A percentile compares a stretch with the other conserved stretches of the same genome.
Conservation (phyloP, 1,284 basidiomycete species). For the Leccinum angustisporum region DNA sequence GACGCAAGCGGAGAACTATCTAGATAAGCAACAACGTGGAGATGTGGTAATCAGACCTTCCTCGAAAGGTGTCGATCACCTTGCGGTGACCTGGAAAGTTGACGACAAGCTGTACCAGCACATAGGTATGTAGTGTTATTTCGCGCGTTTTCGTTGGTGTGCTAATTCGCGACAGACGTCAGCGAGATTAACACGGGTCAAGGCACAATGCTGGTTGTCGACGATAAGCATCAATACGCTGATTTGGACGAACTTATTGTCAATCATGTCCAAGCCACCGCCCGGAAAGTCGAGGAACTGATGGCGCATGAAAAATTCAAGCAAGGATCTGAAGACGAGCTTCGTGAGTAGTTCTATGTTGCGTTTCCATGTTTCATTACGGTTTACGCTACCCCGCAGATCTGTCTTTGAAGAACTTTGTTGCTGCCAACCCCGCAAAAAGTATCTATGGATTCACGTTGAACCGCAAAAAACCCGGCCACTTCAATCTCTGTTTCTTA, state of each 20-base stretch:
- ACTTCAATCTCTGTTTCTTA: constrained; percentile 93
- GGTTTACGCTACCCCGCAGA: constrained; percentile 46
- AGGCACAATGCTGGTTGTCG: constrained; percentile 76
- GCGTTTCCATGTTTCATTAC: neutral
- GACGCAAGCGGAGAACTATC: constrained; percentile 84
- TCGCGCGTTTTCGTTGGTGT: neutral
- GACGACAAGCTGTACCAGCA: constrained; percentile 97
- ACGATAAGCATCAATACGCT: constrained; percentile 81
- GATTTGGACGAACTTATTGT: constrained; percentile 98
- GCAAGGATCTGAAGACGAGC: constrained; percentile 81
- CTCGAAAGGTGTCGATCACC: constrained; percentile 90
- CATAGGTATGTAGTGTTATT: constrained; percentile 62
- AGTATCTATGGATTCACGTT: constrained; percentile 97
- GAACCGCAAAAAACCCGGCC: constrained; percentile 87
- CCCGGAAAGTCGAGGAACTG: constrained; percentile 91
- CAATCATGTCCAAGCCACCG: constrained; percentile 95
- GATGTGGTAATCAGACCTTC: constrained; percentile 96
- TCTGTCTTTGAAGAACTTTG: constrained; percentile 85
- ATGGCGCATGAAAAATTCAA: constrained; percentile 98
- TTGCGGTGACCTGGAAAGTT: constrained; percentile 99
- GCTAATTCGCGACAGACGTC: constrained; percentile 62
- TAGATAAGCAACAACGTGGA: constrained; percentile 89
- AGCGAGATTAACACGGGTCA: constrained; percentile 83
- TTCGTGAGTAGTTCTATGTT: constrained; percentile 62
- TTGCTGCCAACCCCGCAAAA: constrained; percentile 90